Evolutionary conservation across 495 filamentous ascomycete species (phyloP).

Genomic region (Lophiostoma macrostomum): DNA sequence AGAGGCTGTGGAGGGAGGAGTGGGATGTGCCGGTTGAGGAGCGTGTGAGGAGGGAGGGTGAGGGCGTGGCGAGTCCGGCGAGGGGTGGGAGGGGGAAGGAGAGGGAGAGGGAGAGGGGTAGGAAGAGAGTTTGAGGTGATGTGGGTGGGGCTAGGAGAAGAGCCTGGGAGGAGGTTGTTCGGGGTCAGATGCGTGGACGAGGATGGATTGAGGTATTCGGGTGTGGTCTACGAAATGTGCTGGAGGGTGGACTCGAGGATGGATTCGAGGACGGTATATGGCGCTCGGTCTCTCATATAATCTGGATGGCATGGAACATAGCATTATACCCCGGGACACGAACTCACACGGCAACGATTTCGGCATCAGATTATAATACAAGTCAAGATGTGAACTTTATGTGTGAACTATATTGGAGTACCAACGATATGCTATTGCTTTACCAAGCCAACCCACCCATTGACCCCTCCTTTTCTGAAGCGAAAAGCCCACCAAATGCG

Average conservation of each 20-base stretch:
- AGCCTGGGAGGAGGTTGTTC: too few species aligned
- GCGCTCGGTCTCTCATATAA: too few species aligned
- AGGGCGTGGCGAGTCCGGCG: slow-evolving; percentile 13
- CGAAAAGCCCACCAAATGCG: too few species aligned
- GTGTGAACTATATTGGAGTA: too few species aligned
- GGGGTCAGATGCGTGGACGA: too few species aligned
- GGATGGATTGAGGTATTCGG: not conserved
- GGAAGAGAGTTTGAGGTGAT: slow-evolving; percentile 19
- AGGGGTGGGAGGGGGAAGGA: slow-evolving; percentile 13
- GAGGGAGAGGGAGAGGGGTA: slow-evolving; percentile 6
- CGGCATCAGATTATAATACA: not conserved
- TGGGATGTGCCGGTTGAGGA: slow-evolving; percentile 16
- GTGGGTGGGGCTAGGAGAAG: not conserved
- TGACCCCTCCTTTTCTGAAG: too few species aligned
- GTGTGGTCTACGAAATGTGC: not conserved
- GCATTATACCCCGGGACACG: slow-evolving; percentile 15
- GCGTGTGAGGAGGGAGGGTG: slow-evolving; percentile 12
- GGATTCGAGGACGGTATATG: too few species aligned
- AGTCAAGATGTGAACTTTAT: too few species aligned
- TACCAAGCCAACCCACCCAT: too few species aligned
- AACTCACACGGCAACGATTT: not conserved
- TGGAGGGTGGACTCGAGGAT: too few species aligned
- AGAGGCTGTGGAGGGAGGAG: slow-evolving; percentile 16
- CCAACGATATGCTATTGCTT: too few species aligned
- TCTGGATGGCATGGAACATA: not conserved